These are phyloP conservation scores for Ceratobasidium sp. DNA, from an alignment of 1,284 basidiomycete genomes.

Conservation along the genomic window DNA sequence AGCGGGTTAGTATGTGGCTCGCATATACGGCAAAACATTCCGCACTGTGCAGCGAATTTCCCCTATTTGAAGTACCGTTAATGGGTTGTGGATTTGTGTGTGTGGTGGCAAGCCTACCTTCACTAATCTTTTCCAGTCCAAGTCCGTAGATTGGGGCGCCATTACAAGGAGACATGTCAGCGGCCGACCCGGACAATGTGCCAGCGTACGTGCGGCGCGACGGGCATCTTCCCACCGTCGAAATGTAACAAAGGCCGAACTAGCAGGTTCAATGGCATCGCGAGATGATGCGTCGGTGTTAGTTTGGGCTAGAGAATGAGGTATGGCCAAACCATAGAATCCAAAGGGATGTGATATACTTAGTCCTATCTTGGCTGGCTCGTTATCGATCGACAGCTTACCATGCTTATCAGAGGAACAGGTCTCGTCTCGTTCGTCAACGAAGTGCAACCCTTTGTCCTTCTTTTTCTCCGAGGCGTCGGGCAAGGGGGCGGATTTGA, in stretches of 20 bases:
- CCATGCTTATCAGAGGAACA: background rate
- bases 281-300: no score
- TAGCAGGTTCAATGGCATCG: conserved; percentile 49
- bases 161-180: conserved; percentile 47
- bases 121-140: conserved; percentile 53
- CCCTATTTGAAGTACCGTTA: conserved; percentile 16
- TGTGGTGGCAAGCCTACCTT: conserved; percentile 47
- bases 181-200: conserved; percentile 49
- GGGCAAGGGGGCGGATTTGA: conserved; percentile 14
- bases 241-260: conserved; percentile 54
- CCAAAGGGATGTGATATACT: no score
- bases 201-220: conserved; percentile 48
- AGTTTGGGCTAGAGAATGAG: no score
- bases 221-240: conserved; percentile 50
- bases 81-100: background rate
- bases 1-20: background rate
- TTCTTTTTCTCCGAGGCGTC: conserved; percentile 11
- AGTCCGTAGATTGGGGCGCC: conserved; percentile 52
- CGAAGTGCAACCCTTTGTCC: background rate
- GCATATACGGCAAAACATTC: background rate
- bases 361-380: no score
- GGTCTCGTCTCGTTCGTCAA: conserved; percentile 1
- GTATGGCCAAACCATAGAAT: no score
- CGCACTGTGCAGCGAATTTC: conserved; percentile 41
- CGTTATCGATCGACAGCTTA: no score